These are phyloP conservation scores for Phyllosticta capitalensis DNA, from an alignment of 2,329 filamentous ascomycete genomes.

Conservation along the genomic window DNA sequence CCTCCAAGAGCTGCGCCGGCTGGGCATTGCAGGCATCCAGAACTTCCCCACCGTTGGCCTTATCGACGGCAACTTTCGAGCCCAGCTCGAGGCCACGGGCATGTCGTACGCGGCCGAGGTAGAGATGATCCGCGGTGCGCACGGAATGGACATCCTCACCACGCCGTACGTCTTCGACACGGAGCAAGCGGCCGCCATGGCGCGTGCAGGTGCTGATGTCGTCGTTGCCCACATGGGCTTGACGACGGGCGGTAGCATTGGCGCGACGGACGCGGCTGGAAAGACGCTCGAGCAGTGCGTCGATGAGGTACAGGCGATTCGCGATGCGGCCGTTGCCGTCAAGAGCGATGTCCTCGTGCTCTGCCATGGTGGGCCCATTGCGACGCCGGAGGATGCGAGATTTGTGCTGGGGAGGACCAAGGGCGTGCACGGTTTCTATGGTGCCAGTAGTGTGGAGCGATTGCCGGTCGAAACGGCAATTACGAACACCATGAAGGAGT, in stretches of 20 bases:
- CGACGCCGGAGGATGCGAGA: conserved; percentile 51
- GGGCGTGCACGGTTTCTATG: conserved; percentile 63
- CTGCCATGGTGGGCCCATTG: conserved; percentile 63
- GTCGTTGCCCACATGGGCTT: conserved; percentile 61
- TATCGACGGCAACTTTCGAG: conserved; percentile 58
- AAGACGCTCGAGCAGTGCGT: conserved; percentile 58
- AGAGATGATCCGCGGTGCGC: conserved; percentile 54
- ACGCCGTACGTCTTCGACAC: conserved; percentile 61
- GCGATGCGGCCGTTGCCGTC: conserved; percentile 48
- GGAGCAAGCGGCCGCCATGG: conserved; percentile 54
- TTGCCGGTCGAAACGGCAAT: conserved; percentile 60
- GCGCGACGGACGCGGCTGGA: conserved; percentile 50
- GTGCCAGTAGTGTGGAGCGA: conserved; percentile 60
- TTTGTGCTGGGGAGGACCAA: conserved; percentile 52
- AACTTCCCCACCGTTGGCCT: conserved; percentile 65
- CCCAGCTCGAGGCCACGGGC: conserved; percentile 60
- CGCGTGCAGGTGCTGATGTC: conserved; percentile 55
- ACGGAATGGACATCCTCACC: conserved; percentile 51
- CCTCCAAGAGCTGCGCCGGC: conserved; percentile 47
- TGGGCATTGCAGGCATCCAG: conserved; percentile 61
- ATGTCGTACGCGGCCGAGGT: conserved; percentile 62
- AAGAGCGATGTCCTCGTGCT: conserved; percentile 54
- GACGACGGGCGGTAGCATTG: conserved; percentile 56
- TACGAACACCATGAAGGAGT: conserved; percentile 45
- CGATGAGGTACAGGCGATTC: conserved; percentile 51